phyloP scores from a whole-genome alignment of 352 stramenopile species.

The Nothophytophthora sp. region DNA sequence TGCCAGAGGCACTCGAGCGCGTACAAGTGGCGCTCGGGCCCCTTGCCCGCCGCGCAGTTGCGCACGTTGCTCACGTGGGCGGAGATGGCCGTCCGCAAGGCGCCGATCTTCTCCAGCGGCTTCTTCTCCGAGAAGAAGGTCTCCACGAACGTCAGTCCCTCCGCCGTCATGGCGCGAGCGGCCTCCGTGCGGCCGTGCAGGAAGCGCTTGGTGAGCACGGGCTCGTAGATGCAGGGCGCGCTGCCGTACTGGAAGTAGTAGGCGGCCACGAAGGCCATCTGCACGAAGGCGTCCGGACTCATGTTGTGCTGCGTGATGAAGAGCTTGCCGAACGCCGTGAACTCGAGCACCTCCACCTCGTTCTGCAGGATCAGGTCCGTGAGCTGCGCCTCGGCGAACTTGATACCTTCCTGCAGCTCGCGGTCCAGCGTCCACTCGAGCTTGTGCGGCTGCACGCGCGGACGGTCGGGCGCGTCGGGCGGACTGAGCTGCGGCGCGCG shows the following conservation, averaged over 20 bases:
- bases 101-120: constrained; percentile 88
- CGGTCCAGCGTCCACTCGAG: constrained; percentile 89
- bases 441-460: constrained; percentile 84
- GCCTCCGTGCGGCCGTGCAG: constrained; percentile 95
- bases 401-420: constrained; percentile 89
- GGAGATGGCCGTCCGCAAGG: constrained; percentile 83
- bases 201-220: constrained; percentile 95
- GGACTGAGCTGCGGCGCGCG: constrained; percentile 59
- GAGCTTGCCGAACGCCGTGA: constrained; percentile 89
- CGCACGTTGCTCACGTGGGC: constrained; percentile 91
- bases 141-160: constrained; percentile 90
- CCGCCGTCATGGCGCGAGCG: constrained; percentile 90
- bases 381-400: constrained; percentile 92
- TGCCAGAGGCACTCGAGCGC: constrained; percentile 92
- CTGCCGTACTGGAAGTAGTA: constrained; percentile 94
- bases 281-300: constrained; percentile 95
- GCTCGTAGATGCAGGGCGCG: constrained; percentile 93
- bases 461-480: constrained; percentile 30
- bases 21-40: constrained; percentile 95
- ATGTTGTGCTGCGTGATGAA: constrained; percentile 93
- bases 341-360: constrained; percentile 95
- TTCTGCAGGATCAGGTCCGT: constrained; percentile 94
- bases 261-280: constrained; percentile 94
- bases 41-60: constrained; percentile 88
- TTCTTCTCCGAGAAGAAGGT: constrained; percentile 82